Percentiles rank a stretch among this genome's conserved stretches.
phyloP scores from a whole-genome alignment of 2,329 filamentous ascomycete genomes.

The Talaromyces funiculosus region DNA sequence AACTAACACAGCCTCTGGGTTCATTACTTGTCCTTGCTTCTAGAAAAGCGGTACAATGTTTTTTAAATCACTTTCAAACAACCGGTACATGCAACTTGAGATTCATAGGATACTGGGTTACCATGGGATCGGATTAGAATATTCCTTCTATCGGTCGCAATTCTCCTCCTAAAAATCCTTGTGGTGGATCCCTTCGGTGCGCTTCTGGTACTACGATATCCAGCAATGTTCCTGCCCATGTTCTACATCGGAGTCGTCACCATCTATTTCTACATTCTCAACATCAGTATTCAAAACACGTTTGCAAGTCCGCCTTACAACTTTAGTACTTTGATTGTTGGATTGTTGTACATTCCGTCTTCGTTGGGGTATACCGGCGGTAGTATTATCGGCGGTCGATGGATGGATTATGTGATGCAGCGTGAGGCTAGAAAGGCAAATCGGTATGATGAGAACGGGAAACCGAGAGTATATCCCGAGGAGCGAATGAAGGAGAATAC shows the following conservation, averaged over 20 bases:
- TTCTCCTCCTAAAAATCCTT: background rate
- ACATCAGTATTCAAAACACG: slow-evolving; percentile 10
- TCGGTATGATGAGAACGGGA: slow-evolving; percentile 4
- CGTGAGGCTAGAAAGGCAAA: slow-evolving; percentile 7
- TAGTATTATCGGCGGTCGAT: slow-evolving; percentile 10
- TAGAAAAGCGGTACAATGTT: no score
- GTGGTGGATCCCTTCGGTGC: slow-evolving; percentile 7
- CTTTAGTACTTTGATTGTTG: slow-evolving; percentile 4
- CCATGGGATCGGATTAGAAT: background rate
- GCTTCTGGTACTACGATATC: slow-evolving; percentile 1
- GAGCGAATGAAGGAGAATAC: slow-evolving; percentile 11
- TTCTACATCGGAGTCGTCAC: slow-evolving; percentile 9
- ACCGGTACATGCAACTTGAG: background rate
- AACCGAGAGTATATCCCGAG: slow-evolving; percentile 1
- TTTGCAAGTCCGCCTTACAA: slow-evolving; percentile 8
- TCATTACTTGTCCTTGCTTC: no score
- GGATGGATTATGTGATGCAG: slow-evolving; percentile 12
- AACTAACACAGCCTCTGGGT: background rate
- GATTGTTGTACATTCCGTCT: slow-evolving; percentile 10
- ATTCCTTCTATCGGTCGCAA: background rate
- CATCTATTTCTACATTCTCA: slow-evolving; percentile 10
- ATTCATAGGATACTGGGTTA: background rate
- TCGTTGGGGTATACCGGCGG: slow-evolving; percentile 12
- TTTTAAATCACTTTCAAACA: no score
- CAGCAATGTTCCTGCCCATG: slow-evolving; percentile 6